Conservation (phyloP, 1,284 basidiomycete species). For the Nidula niveotomentosa region DNA sequence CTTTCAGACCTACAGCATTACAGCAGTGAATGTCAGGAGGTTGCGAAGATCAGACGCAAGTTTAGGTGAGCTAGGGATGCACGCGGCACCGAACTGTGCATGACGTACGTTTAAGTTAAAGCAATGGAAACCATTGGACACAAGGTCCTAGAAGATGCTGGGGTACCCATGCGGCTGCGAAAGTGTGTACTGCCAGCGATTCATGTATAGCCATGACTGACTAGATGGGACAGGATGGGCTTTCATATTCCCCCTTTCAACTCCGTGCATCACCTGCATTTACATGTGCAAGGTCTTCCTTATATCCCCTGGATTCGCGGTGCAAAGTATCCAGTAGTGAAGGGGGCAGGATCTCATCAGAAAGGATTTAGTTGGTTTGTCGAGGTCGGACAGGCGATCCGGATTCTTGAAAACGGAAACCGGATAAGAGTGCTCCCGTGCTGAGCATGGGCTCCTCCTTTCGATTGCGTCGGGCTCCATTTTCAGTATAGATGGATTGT, state of each 20-base stretch:
- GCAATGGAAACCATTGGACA: constrained; percentile 64
- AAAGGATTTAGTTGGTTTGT: constrained; percentile 84
- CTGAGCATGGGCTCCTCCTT: constrained; percentile 23
- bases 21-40: constrained; percentile 47
- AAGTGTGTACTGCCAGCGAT: constrained; percentile 34
- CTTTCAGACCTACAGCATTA: neutral
- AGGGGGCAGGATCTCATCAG: constrained; percentile 34
- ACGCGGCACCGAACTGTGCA: too few relatives aligned
- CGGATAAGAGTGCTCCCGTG: constrained; percentile 55
- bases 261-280: constrained; percentile 78
- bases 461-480: too few relatives aligned
- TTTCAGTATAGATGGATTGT: too few relatives aligned
- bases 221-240: constrained; percentile 50
- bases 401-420: constrained; percentile 57
- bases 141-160: constrained; percentile 44
- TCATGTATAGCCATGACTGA: neutral
- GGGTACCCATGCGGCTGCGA: constrained; percentile 36
- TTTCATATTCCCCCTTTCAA: constrained; percentile 85
- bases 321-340: constrained; percentile 60
- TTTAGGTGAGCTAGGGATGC: too few relatives aligned
- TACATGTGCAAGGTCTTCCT: constrained; percentile 76
- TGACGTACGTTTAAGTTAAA: constrained; percentile 37
- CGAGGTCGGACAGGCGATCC: constrained; percentile 60
- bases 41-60: constrained; percentile 25
- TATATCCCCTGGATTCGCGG: constrained; percentile 45